Base-by-base conservation (phyloP, 441 rosid genomes). In the Sinapis alba region DNA sequence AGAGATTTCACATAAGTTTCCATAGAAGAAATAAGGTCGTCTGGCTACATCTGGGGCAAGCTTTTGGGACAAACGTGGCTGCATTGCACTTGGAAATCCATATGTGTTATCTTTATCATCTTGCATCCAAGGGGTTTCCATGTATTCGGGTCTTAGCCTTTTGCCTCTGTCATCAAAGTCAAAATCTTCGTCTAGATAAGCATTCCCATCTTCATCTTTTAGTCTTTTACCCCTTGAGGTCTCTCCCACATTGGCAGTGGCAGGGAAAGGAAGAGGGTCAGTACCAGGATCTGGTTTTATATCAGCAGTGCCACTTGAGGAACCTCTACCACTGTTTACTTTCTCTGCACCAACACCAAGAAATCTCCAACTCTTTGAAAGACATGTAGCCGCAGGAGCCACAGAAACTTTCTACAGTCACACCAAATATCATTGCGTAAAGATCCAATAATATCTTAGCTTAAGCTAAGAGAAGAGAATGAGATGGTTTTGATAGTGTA, bases 11-110 rank as follows among this genome's bases (percentile, higher is more conserved):
- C 80, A 86, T 57, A 89, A 83, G 73, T 84, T 85, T 62, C 96
- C 99, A 47, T 87, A 96, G 60, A 95, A 84, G 85, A 95, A 89
- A 77, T 82, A 91, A 3, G 99, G 98, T 38, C 89, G 83, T 78
- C 78, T 88, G 0, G 91, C 86, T 19, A 77, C 85, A 83, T 79
- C 62, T 30, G 80, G 82, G 69, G 78, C 62, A 36, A 88, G 83
- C 54, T 71, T 83, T 80, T 73, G 87, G 63, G 86, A 73, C 10
- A 88, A 73, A 77, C 80, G 84, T 26, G 85, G 79, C 73, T 73
- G 82, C 43, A 79, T 75, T 43, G 78, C 80, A 73, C 62, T 76
- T n/a, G 83, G 79, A 65, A 79, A 62, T 66, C 70, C 79, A 8
- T 62, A 63, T 54, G 45, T 50, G 8, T 73, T 2, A 13, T 65